Percentiles rank a stretch among this genome's conserved stretches.
phyloP scores from a whole-genome alignment of 345 rosid species.

The Carallia brachiata region DNA sequence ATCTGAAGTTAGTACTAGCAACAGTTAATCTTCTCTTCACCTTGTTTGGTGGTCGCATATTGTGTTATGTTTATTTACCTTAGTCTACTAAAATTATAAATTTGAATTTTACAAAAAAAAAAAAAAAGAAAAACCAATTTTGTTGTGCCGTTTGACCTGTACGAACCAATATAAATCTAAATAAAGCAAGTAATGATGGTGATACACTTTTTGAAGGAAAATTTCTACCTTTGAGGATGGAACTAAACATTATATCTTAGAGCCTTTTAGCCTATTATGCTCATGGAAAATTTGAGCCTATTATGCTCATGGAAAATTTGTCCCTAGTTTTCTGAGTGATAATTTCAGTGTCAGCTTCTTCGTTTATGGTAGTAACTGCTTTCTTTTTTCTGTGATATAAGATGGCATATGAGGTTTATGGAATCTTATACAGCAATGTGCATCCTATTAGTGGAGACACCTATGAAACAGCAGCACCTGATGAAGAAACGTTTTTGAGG shows the following conservation, averaged over 20 bases:
- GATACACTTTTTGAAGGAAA: not conserved
- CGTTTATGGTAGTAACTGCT: conserved; percentile 19
- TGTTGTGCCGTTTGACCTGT: too few relatives aligned
- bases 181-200: not conserved
- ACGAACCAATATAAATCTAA: too few relatives aligned
- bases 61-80: too few relatives aligned
- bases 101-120: too few relatives aligned
- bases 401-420: conserved; percentile 79
- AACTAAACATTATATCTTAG: too few relatives aligned
- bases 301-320: not conserved
- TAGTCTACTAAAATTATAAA: too few relatives aligned
- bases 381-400: conserved; percentile 30
- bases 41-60: too few relatives aligned
- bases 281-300: not conserved
- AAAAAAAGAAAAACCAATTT: too few relatives aligned
- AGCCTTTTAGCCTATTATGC: not conserved
- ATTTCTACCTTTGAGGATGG: not conserved
- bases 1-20: too few relatives aligned
- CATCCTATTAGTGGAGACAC: conserved; percentile 55
- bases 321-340: not conserved
- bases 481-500: conserved; percentile 80
- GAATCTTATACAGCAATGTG: conserved; percentile 50
- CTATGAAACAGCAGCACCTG: conserved; percentile 43
- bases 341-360: not conserved
- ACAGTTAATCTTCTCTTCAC: too few relatives aligned